phyloP scores from a whole-genome alignment of 179 eudicot species.

The Drosera spatulata region DNA sequence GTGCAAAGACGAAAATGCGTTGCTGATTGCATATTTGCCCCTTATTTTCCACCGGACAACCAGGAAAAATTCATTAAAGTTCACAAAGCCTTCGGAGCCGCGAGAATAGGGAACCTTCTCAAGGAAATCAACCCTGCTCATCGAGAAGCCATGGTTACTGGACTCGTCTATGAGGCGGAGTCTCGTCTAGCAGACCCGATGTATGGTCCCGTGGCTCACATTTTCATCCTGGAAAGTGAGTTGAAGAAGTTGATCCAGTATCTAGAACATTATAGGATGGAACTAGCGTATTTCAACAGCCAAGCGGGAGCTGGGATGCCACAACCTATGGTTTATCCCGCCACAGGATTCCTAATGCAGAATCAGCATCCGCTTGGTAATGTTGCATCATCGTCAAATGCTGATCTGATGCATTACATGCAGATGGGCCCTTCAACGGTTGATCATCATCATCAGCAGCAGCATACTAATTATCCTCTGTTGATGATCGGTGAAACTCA shows the following conservation, averaged over 20 bases:
- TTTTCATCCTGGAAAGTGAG: constrained; percentile 33
- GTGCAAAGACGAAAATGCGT: constrained; percentile 11
- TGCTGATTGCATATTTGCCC: constrained; percentile 28
- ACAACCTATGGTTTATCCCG: no score
- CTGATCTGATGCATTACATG: constrained; percentile 24
- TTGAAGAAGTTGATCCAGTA: constrained; percentile 28
- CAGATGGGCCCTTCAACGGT: not conserved
- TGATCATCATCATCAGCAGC: not conserved
- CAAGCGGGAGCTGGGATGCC: no score
- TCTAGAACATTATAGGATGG: no score
- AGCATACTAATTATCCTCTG: no score
- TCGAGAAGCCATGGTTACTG: constrained; percentile 38
- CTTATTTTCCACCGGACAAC: constrained; percentile 43
- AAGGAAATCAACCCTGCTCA: constrained; percentile 33
- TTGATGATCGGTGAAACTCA: no score
- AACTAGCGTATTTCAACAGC: no score
- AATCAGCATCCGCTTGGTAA: no score
- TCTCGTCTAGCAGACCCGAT: constrained; percentile 39
- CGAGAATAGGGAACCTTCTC: constrained; percentile 35
- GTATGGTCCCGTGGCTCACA: constrained; percentile 40
- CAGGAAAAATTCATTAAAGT: constrained; percentile 35
- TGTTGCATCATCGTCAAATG: no score
- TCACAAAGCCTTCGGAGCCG: constrained; percentile 43
- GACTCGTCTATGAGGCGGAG: constrained; percentile 42
- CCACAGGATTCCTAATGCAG: no score